Evolutionary conservation across 2,329 filamentous ascomycete genomes (phyloP), one percentile per base, ranked within the genome.

Genomic region (Ophiocordyceps robertsii): DNA sequence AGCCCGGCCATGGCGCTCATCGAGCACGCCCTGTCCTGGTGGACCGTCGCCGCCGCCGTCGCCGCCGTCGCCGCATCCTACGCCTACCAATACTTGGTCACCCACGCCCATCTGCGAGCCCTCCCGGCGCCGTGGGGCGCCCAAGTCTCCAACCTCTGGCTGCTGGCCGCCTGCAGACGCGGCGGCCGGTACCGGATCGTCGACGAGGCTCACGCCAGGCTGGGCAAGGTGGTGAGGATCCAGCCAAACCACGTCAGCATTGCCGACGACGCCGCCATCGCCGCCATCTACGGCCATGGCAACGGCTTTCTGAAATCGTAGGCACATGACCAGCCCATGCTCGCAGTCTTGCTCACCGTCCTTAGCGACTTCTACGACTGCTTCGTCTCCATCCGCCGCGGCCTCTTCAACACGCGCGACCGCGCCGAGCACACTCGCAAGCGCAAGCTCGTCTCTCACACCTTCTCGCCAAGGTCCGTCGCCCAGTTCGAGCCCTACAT

Each of bases 401-500:
- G 87, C 17, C 70, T 95, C 12, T 95, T 95, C 76, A 95, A 93
- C 62, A 94, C 88, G 0, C 73, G 89, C 29, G 78, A 89, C 63
- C 75, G 89, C 39, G 69, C 69, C 1, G 85, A 95, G 55, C 88
- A 95, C 60, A 81, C 82, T 0, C 79, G 88, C 48, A 95, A 95
- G 72, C 77, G 88, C 54, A 95, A 94, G 72, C 81, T 85, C 3
- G 77, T 95, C 39, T 80, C 84, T 1, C 86, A 94, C 60, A 92
- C 85, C 29, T 95, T 95, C 64, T 84, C 80, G 13, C 72, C 81
- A 46, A 93, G 90, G 64, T 84, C 77, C 10, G 73, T 95, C 42
- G 72, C 73, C 45, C 80, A 94, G 58, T 93, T 94, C 56, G 88
- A 95, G 66, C 84, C 87, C 41, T 94, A 90, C 61, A 90, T 95